phyloP scores from a whole-genome alignment of 2,329 filamentous ascomycete genomes.

The Lomentospora prolificans region DNA sequence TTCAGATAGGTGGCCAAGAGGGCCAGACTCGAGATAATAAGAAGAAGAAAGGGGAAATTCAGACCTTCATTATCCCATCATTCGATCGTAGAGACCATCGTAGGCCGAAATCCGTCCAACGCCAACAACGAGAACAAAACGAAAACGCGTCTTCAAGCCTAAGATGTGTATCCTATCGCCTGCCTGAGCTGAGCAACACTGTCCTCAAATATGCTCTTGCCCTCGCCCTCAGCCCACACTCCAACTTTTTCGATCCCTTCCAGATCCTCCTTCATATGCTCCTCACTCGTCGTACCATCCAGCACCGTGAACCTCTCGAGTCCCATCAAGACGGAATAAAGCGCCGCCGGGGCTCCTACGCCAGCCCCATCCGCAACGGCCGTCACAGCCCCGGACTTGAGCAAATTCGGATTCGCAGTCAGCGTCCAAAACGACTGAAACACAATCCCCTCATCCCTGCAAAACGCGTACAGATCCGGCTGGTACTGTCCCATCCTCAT shows the following conservation, averaged over 20 bases:
- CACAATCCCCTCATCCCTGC: slow-evolving; percentile 27
- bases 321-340: slow-evolving; percentile 39
- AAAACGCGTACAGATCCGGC: slow-evolving; percentile 42
- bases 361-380: slow-evolving; percentile 32
- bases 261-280: slow-evolving; percentile 40
- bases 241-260: slow-evolving; percentile 30
- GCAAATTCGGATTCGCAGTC: slow-evolving; percentile 32
- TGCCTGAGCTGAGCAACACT: slow-evolving; percentile 38
- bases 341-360: slow-evolving; percentile 29
- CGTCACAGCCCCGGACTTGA: slow-evolving; percentile 34
- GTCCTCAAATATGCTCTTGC: slow-evolving; percentile 35
- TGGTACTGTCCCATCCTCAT: slow-evolving; percentile 54
- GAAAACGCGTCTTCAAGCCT: too few species aligned
- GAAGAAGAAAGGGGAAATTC: not conserved
- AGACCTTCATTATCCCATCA: not conserved
- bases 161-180: not conserved
- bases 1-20: not conserved
- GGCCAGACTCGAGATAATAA: not conserved
- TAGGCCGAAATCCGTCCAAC: too few species aligned
- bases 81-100: too few species aligned
- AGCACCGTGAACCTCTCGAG: slow-evolving; percentile 31
- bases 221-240: slow-evolving; percentile 32
- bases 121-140: too few species aligned
- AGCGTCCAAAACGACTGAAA: slow-evolving; percentile 49
- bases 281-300: slow-evolving; percentile 34